phyloP scores from a whole-genome alignment of 768 basidiomycete genomes.

The Amanita subjunquillea region DNA sequence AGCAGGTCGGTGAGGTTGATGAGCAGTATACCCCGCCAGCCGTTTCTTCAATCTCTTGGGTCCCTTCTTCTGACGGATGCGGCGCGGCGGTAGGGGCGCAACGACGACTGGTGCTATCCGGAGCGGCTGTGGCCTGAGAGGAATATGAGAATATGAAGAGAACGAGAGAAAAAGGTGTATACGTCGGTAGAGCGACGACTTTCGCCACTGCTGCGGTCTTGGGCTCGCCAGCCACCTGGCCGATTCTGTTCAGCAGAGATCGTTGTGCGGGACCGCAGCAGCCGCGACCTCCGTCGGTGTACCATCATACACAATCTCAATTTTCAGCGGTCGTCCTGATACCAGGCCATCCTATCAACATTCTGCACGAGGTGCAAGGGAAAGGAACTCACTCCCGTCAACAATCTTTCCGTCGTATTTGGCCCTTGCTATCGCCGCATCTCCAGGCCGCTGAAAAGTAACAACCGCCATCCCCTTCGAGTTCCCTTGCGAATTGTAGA shows the following conservation, averaged over 20 bases:
- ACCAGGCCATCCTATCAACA: background rate
- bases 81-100: constrained; percentile 21
- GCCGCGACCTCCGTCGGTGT: constrained; percentile 14
- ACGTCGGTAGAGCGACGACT: constrained; percentile 1
- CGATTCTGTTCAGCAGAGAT: constrained; percentile 21
- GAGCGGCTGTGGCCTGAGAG: constrained; percentile 3
- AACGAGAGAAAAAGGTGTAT: background rate
- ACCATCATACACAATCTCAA: constrained; percentile 43
- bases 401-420: constrained; percentile 75
- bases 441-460: constrained; percentile 48
- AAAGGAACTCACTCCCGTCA: constrained; percentile 39
- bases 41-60: constrained; percentile 62
- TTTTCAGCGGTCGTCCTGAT: constrained; percentile 57
- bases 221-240: constrained; percentile 10
- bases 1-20: constrained; percentile 6
- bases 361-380: background rate
- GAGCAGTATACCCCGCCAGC: background rate
- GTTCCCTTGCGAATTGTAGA: constrained; percentile 65
- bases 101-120: constrained; percentile 2
- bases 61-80: constrained; percentile 55
- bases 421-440: constrained; percentile 49
- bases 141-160: background rate
- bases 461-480: constrained; percentile 80
- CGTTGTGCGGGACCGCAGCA: constrained; percentile 10
- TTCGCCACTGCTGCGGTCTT: constrained; percentile 5